Evolutionary conservation across 192 early-diverging fungal genomes (phyloP).

Genomic region (Jimgerdemannia flammicorona): DNA sequence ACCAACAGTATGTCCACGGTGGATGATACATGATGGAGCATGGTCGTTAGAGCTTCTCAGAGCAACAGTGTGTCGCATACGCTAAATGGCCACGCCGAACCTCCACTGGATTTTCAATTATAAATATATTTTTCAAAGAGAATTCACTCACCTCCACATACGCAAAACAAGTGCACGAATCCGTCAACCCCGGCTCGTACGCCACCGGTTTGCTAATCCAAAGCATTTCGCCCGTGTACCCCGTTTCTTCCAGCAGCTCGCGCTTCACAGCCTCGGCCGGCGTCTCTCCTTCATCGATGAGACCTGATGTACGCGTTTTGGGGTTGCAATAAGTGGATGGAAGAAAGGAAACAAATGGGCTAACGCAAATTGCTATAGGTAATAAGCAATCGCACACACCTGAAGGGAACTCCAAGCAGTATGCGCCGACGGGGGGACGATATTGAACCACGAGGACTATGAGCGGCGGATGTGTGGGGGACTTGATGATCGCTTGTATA

Average conservation of each 20-base stretch:
- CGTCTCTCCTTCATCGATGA: slow-evolving; percentile 38
- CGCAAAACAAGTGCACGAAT: slow-evolving; percentile 35
- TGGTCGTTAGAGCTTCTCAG: too few species aligned
- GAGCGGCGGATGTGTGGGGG: slow-evolving; percentile 8
- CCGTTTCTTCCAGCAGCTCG: slow-evolving; percentile 46
- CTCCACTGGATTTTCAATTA: neutral
- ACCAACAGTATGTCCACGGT: too few species aligned
- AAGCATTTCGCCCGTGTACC: slow-evolving; percentile 26
- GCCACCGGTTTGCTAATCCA: slow-evolving; percentile 20
- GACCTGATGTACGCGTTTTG: slow-evolving; percentile 11
- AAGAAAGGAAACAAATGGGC: neutral
- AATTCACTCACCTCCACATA: slow-evolving; percentile 26
- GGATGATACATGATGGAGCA: too few species aligned
- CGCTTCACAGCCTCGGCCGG: slow-evolving; percentile 32
- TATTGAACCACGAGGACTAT: slow-evolving; percentile 42
- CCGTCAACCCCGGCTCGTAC: slow-evolving; percentile 52
- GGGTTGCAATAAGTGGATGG: too few species aligned
- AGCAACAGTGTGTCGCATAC: too few species aligned
- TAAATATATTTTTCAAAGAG: neutral
- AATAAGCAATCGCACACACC: slow-evolving; percentile 11
- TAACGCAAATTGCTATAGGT: neutral
- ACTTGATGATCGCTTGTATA: slow-evolving; percentile 32
- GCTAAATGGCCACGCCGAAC: too few species aligned
- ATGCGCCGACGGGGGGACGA: slow-evolving; percentile 37
- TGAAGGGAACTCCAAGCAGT: slow-evolving; percentile 44